A percentile compares a stretch with the other conserved stretches of the same genome.
Conservation (phyloP, 2,329 filamentous ascomycete species). For the Aspergillus bombycis region DNA sequence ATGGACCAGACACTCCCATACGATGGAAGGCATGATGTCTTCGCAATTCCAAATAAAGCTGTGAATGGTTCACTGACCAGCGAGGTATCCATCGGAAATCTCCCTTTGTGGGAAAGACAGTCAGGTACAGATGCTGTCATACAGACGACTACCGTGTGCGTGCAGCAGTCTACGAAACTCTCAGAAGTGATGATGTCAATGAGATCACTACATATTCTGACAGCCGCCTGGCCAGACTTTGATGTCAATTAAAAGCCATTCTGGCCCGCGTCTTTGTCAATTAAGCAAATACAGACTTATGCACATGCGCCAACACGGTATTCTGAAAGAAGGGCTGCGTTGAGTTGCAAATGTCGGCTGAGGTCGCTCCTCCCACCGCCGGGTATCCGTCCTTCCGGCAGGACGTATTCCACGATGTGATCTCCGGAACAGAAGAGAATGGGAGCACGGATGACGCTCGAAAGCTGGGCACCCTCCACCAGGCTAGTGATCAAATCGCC, state of each 20-base stretch:
- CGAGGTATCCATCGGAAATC: background rate
- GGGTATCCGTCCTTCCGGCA: constrained; percentile 2
- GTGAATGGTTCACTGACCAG: background rate
- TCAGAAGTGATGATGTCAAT: background rate
- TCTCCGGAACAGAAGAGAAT: background rate
- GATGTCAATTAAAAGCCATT: background rate
- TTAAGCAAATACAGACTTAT: background rate
- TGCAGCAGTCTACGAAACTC: background rate
- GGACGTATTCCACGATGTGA: background rate
- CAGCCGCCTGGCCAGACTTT: background rate
- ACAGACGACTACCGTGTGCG: background rate
- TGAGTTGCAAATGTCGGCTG: background rate
- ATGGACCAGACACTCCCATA: background rate
- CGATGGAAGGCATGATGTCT: background rate
- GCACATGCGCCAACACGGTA: background rate
- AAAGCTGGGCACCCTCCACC: background rate
- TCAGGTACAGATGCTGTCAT: background rate
- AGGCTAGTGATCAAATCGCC: constrained; percentile 34
- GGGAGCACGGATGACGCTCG: background rate
- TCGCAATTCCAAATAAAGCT: background rate
- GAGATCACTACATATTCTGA: background rate
- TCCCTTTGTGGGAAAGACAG: background rate
- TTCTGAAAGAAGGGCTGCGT: background rate
- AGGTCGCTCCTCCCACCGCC: background rate
- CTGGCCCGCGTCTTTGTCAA: background rate